phyloP scores from a whole-genome alignment of 345 rosid species.

The Hirschfeldia incana region DNA sequence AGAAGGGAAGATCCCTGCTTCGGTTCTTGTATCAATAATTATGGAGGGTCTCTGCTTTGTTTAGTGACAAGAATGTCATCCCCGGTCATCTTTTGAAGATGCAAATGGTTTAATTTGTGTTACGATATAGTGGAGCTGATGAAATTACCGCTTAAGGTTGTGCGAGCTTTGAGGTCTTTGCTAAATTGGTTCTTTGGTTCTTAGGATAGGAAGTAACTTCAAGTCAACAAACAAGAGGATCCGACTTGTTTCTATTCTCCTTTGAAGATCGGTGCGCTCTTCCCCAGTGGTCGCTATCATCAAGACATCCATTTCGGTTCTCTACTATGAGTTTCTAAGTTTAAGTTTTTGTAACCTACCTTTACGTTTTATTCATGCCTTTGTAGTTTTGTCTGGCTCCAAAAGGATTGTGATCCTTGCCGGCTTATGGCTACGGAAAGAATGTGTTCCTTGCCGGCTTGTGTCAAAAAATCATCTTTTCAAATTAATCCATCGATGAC shows the following conservation, averaged over 20 bases:
- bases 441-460: neutral
- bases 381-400: neutral
- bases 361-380: neutral
- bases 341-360: neutral
- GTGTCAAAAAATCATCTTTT: neutral
- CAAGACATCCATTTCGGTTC: no score
- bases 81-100: neutral
- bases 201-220: neutral
- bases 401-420: neutral
- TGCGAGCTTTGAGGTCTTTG: neutral
- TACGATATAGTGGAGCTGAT: no score
- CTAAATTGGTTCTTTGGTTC: neutral
- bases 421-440: neutral
- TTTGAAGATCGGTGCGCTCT: no score
- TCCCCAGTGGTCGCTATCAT: no score
- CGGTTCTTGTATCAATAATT: neutral
- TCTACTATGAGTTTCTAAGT: neutral
- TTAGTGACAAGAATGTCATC: neutral
- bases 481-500: no score
- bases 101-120: neutral
- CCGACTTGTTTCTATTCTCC: neutral
- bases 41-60: no score
- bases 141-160: neutral
- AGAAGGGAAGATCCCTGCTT: neutral
- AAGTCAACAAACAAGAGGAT: neutral